Base-by-base conservation (phyloP, 345 rosid species). In the Rhizophora mangle region DNA sequence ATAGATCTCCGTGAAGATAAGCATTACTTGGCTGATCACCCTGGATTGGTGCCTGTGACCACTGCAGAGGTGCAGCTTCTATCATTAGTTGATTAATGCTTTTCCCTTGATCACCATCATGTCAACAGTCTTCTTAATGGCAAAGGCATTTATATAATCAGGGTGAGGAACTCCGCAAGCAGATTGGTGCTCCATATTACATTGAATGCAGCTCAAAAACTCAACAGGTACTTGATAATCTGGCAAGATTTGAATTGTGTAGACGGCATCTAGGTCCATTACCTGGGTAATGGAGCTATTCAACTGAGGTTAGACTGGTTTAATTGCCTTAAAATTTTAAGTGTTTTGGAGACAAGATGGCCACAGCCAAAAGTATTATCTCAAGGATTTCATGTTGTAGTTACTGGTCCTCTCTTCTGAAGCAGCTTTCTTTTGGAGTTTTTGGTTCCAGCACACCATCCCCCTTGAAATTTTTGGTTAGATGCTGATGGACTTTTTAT, bases 151-250 rank as follows among this genome's bases (percentile, higher is more conserved):
- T 69, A 27, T 22, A 5, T 58, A 22, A 74, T 43, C 80, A 95
- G 99, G 99, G 99, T 54, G 99, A 95, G 88, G 99, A 95, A 72
- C 87, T 95, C 46, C 89, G 95, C 65, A 94, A 88, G 82, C 89
- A 85, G 74, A 89, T 95, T 67, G 99, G 96, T 32, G 99, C 99
- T 2, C 79, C 89, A 60, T 95, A 85, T 79, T 95, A 91, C 80
- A 81, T 89, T 32, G 99, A 95, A 72, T 95, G 99, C 84, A 95
- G 99, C 88, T 95, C 97, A 37, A 95, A 92, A 85, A 92, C 99
- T 78, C 99, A 90, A 82, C 99, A 90, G 97, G 99, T 92, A 76
- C 67, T 64, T 31, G 52, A 27, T 59, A 51, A 34, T 67, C 64
- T 71, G 63, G 63, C n/a, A 24, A 64, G 34, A 51, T 27, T 62